Evolutionary conservation across 352 stramenopile genomes (phyloP), one percentile per base, ranked within the genome.

Genomic region (Phytophthora fragariaefolia): DNA sequence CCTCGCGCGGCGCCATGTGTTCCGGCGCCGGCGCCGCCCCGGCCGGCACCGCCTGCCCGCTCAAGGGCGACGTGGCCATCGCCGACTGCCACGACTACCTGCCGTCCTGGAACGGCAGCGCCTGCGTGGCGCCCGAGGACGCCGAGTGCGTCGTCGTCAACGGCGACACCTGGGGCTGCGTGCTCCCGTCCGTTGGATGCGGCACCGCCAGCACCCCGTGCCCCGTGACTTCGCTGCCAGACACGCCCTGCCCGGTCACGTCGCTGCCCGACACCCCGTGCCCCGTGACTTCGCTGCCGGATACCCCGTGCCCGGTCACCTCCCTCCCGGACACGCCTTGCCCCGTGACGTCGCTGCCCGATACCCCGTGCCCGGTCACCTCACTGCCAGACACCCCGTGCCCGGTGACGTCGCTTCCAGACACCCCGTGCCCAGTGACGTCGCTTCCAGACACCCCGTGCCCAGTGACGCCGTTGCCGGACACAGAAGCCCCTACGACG

Each of bases 61-160:
- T 75, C 23, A 71, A 75, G 52, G 66, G 68, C 43, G 71, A 79
- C 57, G 58, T 71, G 38, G 71, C 67, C 51, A 82, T 58, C 45
- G 63, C 52, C 20, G 60, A 74, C 52, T 76, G 65, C 59, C 34
- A 85, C 49, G 58, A 71, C 34, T 76, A 77, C 51, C 52, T 89
- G 46, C 65, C 77, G 23, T 83, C 76, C 13, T 90, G 65, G 60
- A 71, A 88, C 47, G 71, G 70, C 47, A 71, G 52, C 32, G 26
- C 48, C 15, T 87, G 79, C 27, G 54, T 79, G 13, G 65, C 71
- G 0, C 64, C 69, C 9, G 76, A 84, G 28, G 71, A 82, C 51
- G 71, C 76, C 6, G 53, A 75, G 57, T 91, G 80, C 46, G 48
- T 66, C 7, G 71, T 81, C 40, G 73, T 88, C 24, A 77, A 67